A percentile compares a stretch with the other conserved stretches of the same genome.
Conservation (phyloP, 768 basidiomycete species). For the Sporobolomyces pararoseus region DNA sequence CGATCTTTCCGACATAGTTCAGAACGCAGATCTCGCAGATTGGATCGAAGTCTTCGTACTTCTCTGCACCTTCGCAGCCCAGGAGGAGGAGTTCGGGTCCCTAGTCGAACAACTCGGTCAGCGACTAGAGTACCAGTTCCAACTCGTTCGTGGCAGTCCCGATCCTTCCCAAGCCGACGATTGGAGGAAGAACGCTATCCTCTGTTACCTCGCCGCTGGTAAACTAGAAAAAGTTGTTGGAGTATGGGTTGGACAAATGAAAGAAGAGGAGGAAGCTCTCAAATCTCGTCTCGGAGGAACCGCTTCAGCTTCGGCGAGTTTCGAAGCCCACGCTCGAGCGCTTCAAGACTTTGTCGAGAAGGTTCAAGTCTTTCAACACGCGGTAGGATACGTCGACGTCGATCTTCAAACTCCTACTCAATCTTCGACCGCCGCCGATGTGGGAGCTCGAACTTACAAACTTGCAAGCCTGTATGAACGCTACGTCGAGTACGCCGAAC, state of each 20-base stretch:
- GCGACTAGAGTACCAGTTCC: conserved; percentile 78
- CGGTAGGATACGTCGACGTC: conserved; percentile 70
- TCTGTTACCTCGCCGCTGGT: conserved; percentile 89
- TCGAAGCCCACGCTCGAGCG: conserved; percentile 76
- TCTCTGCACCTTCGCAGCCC: conserved; percentile 82
- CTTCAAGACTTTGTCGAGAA: conserved; percentile 94
- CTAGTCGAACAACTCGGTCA: conserved; percentile 88
- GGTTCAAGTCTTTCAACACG: conserved; percentile 86
- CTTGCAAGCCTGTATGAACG: conserved; percentile 81
- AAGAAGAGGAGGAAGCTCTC: conserved; percentile 67
- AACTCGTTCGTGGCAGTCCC: conserved; percentile 55
- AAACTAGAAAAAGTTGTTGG: conserved; percentile 78
- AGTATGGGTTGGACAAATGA: conserved; percentile 87
- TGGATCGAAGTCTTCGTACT: conserved; percentile 98
- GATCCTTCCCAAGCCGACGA: conserved; percentile 49
- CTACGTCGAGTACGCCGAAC: conserved; percentile 92
- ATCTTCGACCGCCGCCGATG: conserved; percentile 52
- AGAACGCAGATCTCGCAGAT: conserved; percentile 88
- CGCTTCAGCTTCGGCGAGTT: conserved; percentile 48
- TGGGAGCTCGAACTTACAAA: conserved; percentile 66
- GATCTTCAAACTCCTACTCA: conserved; percentile 58
- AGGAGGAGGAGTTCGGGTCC: conserved; percentile 71
- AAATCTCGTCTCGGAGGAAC: background rate
- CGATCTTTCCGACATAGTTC: conserved; percentile 88
- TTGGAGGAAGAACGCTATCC: conserved; percentile 77